Evolutionary conservation across 306 rosid species (phyloP).

Genomic region (Lathyrus tuberosus): DNA sequence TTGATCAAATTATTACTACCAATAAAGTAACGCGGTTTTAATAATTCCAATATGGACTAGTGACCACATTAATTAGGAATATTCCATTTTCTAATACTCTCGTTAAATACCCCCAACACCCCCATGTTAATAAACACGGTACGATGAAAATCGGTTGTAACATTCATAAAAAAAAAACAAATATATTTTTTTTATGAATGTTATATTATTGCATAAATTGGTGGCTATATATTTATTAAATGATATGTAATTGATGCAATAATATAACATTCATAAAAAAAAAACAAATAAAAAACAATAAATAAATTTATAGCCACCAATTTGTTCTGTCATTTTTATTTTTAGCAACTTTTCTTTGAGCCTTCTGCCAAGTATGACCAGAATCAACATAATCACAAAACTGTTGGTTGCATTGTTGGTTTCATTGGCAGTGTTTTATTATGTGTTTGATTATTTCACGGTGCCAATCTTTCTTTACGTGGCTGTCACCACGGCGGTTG

Average conservation of each 20-base stretch:
- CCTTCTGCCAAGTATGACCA: conserved; percentile 29
- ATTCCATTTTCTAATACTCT: too few species aligned
- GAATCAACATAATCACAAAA: conserved; percentile 2
- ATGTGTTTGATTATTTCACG: neutral
- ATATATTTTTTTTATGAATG: too few species aligned
- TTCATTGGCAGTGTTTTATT: conserved; percentile 13
- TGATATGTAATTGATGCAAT: conserved; percentile 43
- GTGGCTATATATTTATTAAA: too few species aligned
- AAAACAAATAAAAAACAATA: neutral
- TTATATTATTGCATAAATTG: too few species aligned
- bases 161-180: too few species aligned
- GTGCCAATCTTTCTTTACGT: conserved; percentile 20
- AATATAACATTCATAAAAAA: conserved; percentile 17
- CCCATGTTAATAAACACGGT: too few species aligned
- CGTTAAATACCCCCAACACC: neutral
- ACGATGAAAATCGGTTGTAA: too few species aligned
- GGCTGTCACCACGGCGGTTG: neutral
- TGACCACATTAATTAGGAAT: too few species aligned
- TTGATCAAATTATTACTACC: too few species aligned
- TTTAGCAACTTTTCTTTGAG: neutral
- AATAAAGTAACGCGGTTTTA: too few species aligned
- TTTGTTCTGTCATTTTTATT: neutral
- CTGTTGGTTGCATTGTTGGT: conserved; percentile 41
- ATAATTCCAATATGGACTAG: too few species aligned
- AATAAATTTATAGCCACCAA: neutral